phyloP scores from a whole-genome alignment of 2,329 filamentous ascomycete genomes.

The Mycogone perniciosa region DNA sequence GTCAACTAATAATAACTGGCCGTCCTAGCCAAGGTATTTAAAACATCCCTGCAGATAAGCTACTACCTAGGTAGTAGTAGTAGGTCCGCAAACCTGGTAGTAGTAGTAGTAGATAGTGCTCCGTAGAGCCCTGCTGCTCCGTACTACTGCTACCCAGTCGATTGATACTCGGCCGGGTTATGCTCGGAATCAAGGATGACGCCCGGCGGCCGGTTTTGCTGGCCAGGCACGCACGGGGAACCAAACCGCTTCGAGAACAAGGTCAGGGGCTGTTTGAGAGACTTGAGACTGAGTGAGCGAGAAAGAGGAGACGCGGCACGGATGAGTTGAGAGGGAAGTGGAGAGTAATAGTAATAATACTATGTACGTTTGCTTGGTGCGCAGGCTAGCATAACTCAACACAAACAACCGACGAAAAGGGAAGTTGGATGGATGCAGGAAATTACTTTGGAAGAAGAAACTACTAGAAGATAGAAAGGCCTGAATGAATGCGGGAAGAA shows the following conservation, averaged over 20 bases:
- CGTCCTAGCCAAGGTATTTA: background rate
- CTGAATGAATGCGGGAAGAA: no score
- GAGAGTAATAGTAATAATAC: background rate
- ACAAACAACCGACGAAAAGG: background rate
- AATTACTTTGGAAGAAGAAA: background rate
- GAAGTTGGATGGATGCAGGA: background rate
- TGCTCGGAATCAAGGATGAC: slow-evolving; percentile 11
- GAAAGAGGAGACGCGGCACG: background rate
- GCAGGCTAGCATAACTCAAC: background rate
- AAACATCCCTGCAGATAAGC: background rate
- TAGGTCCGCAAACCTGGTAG: no score
- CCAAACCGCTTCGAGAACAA: slow-evolving; percentile 12
- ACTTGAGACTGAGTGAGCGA: slow-evolving; percentile 1
- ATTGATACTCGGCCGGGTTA: slow-evolving; percentile 2
- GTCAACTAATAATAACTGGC: no score
- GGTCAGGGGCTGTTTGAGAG: slow-evolving; percentile 5
- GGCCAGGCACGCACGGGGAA: slow-evolving; percentile 11
- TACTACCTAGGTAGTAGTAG: background rate
- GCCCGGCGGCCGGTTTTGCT: background rate
- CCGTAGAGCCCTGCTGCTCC: no score
- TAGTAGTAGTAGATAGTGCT: no score
- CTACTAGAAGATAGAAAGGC: no score
- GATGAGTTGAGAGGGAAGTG: background rate
- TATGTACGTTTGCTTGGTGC: background rate
- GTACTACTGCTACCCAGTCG: no score